phyloP scores from a whole-genome alignment of 2,329 filamentous ascomycete species.

The Decorospora gaudefroyi region DNA sequence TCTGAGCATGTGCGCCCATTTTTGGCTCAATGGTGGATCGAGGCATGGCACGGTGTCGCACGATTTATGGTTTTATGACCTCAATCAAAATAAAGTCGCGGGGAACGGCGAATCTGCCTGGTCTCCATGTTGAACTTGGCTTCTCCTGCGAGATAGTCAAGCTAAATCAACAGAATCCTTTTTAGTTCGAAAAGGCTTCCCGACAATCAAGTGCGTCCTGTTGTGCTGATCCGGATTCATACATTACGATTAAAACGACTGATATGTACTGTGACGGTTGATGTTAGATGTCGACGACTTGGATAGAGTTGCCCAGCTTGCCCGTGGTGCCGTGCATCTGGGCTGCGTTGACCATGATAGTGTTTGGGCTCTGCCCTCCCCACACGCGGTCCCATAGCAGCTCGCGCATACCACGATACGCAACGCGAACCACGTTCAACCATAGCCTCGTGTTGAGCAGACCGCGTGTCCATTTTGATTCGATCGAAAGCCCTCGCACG shows the following conservation, averaged over 20 bases:
- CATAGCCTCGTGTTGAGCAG: slow-evolving; percentile 52
- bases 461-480: slow-evolving; percentile 46
- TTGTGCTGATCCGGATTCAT: slow-evolving; percentile 35
- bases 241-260: slow-evolving; percentile 38
- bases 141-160: slow-evolving; percentile 38
- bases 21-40: slow-evolving; percentile 45
- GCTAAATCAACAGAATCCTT: slow-evolving; percentile 48
- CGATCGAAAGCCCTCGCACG: slow-evolving; percentile 63
- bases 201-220: slow-evolving; percentile 39
- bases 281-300: slow-evolving; percentile 49
- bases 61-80: slow-evolving; percentile 45
- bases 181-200: slow-evolving; percentile 43
- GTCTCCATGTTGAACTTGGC: slow-evolving; percentile 49
- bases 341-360: slow-evolving; percentile 65
- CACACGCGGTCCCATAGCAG: slow-evolving; percentile 65
- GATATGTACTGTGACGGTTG: slow-evolving; percentile 25
- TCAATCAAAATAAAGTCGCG: slow-evolving; percentile 46
- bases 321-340: slow-evolving; percentile 57
- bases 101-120: slow-evolving; percentile 47
- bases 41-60: slow-evolving; percentile 43
- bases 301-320: slow-evolving; percentile 53
- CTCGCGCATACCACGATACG: slow-evolving; percentile 58
- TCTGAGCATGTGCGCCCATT: slow-evolving; percentile 66
- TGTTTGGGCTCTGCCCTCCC: slow-evolving; percentile 57
- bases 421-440: slow-evolving; percentile 57